These are phyloP conservation scores for Musa troglodytarum DNA, from an alignment of 176 grass and related monocot species.

Conservation along the genomic window DNA sequence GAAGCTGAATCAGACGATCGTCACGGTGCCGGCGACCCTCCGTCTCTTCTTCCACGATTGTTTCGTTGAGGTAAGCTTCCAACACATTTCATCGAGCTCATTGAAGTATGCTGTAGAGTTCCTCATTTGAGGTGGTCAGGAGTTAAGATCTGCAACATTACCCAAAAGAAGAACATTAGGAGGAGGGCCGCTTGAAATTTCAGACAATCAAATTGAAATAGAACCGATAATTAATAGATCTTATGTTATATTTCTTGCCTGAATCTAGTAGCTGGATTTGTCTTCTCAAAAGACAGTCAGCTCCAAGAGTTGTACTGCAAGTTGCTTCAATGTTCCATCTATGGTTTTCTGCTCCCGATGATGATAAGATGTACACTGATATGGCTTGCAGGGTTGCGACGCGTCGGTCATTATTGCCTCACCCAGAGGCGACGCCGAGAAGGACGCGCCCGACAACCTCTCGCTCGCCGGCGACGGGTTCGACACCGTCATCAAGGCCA, in stretches of 20 bases:
- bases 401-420: constrained; percentile 78
- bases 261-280: too few relatives aligned
- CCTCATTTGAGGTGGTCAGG: background rate
- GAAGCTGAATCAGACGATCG: constrained; percentile 42
- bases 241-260: too few relatives aligned
- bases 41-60: constrained; percentile 64
- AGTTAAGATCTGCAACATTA: background rate
- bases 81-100: background rate
- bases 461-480: constrained; percentile 94
- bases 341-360: background rate
- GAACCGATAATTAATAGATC: too few relatives aligned
- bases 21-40: constrained; percentile 46
- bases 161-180: too few relatives aligned
- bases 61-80: constrained; percentile 31
- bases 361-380: too few relatives aligned
- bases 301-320: background rate
- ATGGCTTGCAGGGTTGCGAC: constrained; percentile 57
- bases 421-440: constrained; percentile 70
- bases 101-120: too few relatives aligned
- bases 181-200: too few relatives aligned
- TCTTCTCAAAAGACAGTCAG: background rate
- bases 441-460: constrained; percentile 64
- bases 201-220: too few relatives aligned
- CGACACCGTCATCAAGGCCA: constrained; percentile 88
- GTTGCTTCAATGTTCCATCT: too few relatives aligned